Conservation (phyloP, 495 filamentous ascomycete species). For the Xylaria telfairii region DNA sequence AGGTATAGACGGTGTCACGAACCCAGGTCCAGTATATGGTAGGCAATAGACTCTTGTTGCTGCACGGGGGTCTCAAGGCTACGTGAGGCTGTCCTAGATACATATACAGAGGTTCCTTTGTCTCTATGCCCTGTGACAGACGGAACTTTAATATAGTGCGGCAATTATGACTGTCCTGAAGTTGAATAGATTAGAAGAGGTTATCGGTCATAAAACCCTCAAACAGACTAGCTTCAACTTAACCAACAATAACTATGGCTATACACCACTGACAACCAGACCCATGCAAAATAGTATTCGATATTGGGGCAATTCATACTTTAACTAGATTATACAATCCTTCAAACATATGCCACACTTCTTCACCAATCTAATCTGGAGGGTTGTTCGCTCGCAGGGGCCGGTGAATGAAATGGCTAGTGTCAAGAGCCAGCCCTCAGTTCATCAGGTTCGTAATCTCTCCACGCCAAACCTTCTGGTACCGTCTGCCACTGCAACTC, state of each 20-base stretch:
- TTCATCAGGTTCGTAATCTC: conserved; percentile 31
- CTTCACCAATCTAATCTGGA: background rate
- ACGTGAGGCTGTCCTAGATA: no score
- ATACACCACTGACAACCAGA: background rate
- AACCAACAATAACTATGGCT: background rate
- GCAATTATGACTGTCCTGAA: background rate
- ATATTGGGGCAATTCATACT: background rate
- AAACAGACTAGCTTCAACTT: background rate
- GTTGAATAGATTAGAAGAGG: background rate
- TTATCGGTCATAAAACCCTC: background rate
- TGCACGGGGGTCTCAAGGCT: no score
- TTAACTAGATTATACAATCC: background rate
- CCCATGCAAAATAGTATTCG: background rate
- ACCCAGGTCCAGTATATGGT: no score
- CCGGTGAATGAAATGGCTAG: background rate
- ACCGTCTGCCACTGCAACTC: conserved; percentile 36
- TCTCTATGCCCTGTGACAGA: no score
- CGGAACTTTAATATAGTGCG: background rate
- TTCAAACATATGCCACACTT: background rate
- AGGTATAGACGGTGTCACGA: no score
- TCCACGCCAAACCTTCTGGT: conserved; percentile 31
- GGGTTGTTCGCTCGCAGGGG: no score
- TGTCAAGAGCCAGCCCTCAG: conserved; percentile 10
- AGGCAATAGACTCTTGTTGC: no score
- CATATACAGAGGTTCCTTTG: no score